phyloP scores from a whole-genome alignment of 805 yeast species.

The Candida easanensis region DNA sequence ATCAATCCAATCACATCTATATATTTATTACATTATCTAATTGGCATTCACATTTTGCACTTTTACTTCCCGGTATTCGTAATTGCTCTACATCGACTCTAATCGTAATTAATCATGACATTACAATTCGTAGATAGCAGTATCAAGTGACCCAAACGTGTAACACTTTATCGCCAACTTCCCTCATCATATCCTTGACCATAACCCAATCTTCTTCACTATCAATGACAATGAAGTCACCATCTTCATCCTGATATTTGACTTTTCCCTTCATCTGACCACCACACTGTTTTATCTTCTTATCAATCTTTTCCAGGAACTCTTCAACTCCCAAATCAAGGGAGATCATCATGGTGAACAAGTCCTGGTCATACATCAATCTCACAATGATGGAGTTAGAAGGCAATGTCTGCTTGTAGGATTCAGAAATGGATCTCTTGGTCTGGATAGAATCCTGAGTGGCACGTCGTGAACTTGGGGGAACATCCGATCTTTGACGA shows the following conservation, averaged over 20 bases:
- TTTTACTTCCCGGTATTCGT: not conserved
- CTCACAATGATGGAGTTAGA: slow-evolving; percentile 37
- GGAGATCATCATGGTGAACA: slow-evolving; percentile 66
- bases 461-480: slow-evolving; percentile 20
- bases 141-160: slow-evolving; percentile 38
- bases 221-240: slow-evolving; percentile 83
- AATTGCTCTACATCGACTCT: no score
- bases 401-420: slow-evolving; percentile 36
- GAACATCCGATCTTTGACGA: slow-evolving; percentile 29
- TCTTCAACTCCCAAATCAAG: slow-evolving; percentile 47
- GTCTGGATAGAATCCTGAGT: slow-evolving; percentile 28
- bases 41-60: not conserved
- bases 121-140: not conserved
- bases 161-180: slow-evolving; percentile 46
- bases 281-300: slow-evolving; percentile 54
- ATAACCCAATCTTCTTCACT: slow-evolving; percentile 86
- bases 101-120: slow-evolving; percentile 5
- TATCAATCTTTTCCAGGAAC: slow-evolving; percentile 55
- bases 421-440: slow-evolving; percentile 39
- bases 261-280: slow-evolving; percentile 49
- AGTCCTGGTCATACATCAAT: slow-evolving; percentile 42
- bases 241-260: slow-evolving; percentile 91
- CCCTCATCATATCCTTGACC: slow-evolving; percentile 69
- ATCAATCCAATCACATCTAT: not conserved
- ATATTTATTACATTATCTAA: slow-evolving; percentile 1